Evolutionary conservation across 225 moss, liverwort and hornwort genomes (phyloP), one percentile per base, ranked within the genome.

Genomic region (Neckera pumila): DNA sequence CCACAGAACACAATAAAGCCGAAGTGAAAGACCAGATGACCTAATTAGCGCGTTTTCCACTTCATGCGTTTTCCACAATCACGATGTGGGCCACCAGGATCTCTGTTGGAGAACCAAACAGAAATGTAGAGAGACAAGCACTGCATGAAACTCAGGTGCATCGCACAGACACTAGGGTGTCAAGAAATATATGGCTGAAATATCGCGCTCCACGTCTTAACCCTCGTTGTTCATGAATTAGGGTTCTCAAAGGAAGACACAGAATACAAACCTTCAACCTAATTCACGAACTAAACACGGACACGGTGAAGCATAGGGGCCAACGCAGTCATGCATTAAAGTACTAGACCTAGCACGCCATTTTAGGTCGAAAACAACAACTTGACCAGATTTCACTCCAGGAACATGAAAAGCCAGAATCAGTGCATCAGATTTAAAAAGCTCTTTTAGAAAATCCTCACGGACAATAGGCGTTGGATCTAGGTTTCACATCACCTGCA

Each of bases 361-460:
- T 4, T 51, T 20, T 4, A 12, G 0, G 31, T 20, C 57, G 15
- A 56, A 4, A 56, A 27, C 28, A 2, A 79, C 2, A 17, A 30
- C 74, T 47, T 19, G 7, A 10, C 17, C 23, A 79, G 58, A 42
- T 14, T 1, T 45, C 14, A 5, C 23, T 31, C 22, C 28, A 33
- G 20, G 17, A 30, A 47, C 18, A 18, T 47, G 9, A 57, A 17
- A 76, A 75, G 23, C 69, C 80, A 56, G 47, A 86, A 47, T 31
- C 88, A 89, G 88, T 88, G 91, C 89, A 93, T 89, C 92, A 84
- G 88, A 89, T 86, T 89, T 81, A 84, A 86, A 90, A 89, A 87
- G 86, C 89, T 91, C 84, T 74, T 74, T 86, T 81, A 60, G 28
- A 67, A 78, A 87, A 93, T 88, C 88, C 91, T 90, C 90, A 91